Evolutionary conservation across 2,329 filamentous ascomycete genomes (phyloP), one percentile per base, ranked within the genome.

Genomic region (Fusarium sp.): DNA sequence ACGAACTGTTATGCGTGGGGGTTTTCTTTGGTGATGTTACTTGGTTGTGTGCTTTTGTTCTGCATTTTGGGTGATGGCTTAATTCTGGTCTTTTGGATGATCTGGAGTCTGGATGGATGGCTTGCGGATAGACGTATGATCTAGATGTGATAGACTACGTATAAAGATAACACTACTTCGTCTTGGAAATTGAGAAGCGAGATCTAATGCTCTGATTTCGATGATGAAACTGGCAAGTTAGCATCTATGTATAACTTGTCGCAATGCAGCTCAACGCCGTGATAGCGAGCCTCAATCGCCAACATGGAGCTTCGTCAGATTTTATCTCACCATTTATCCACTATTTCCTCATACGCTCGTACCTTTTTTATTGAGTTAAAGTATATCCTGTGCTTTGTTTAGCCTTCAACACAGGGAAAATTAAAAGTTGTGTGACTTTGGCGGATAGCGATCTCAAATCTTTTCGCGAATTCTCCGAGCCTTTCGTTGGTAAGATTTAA

Each of bases 71-170:
- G 11, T 29, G 33, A 47, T 44, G 53, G 49, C 41, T 62, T 73
- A 73, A 71, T 71, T 14, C 36, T 25, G 39, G 58, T 38, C 25
- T 56, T 62, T 62, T 68, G 65, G 68, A 68, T 65, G 58, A 41
- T 31, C 29, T 25, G 67, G 66, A 53, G 58, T 50, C 54, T 64
- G 64, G 41, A 54, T 58, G 69, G 38, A 50, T 50, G 59, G 52
- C 20, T 36, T 46, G 25, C 11, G n/a, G 33, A 75, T 76, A 76
- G 72, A 76, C 49, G 49, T 44, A 18, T 57, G 66, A 52, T 71
- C 54, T 75, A 75, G 70, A 76, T 67, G 57, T 62, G 75, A 75
- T 69, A 76, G 73, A 75, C 60, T 72, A 62, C 47, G 60, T 67
- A 65, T 44, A 13, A 33, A 49, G 49, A 62, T 47, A 59, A 49